These are phyloP conservation scores for Daphne laureola DNA, from an alignment of 441 rosid species.

Conservation along the genomic window DNA sequence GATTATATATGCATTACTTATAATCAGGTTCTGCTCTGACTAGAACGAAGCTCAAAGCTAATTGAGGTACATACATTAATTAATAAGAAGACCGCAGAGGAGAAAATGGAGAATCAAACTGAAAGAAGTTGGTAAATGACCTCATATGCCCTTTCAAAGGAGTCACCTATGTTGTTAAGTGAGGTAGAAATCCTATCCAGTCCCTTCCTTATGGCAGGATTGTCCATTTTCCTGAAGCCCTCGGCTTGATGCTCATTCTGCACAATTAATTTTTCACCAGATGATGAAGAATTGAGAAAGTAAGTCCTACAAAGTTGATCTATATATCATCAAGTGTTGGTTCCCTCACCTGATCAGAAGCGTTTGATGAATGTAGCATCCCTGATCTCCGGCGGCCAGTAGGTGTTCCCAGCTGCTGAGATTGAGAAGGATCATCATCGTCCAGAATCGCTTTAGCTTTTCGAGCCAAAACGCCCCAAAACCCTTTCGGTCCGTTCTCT, in stretches of 20 bases:
- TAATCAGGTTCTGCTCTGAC: too few species aligned
- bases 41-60: neutral
- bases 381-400: constrained; percentile 22
- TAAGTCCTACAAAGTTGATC: neutral
- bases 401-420: constrained; percentile 25
- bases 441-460: constrained; percentile 94
- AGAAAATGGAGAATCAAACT: neutral
- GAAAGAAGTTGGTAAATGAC: constrained; percentile 19
- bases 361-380: constrained; percentile 29
- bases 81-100: neutral
- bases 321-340: neutral
- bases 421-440: constrained; percentile 45
- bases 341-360: constrained; percentile 28
- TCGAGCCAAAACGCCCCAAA: constrained; percentile 94
- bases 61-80: neutral
- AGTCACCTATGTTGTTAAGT: constrained; percentile 75
- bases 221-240: constrained; percentile 47
- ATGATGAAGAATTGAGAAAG: constrained; percentile 4
- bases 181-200: constrained; percentile 61
- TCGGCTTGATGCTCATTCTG: constrained; percentile 26
- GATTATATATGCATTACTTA: too few species aligned
- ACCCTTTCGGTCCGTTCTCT: constrained; percentile 52
- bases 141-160: constrained; percentile 84
- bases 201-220: constrained; percentile 62
- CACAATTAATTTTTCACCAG: neutral